These are phyloP conservation scores for Ustilago nuda DNA, from an alignment of 1,284 basidiomycete genomes.

Conservation along the genomic window DNA sequence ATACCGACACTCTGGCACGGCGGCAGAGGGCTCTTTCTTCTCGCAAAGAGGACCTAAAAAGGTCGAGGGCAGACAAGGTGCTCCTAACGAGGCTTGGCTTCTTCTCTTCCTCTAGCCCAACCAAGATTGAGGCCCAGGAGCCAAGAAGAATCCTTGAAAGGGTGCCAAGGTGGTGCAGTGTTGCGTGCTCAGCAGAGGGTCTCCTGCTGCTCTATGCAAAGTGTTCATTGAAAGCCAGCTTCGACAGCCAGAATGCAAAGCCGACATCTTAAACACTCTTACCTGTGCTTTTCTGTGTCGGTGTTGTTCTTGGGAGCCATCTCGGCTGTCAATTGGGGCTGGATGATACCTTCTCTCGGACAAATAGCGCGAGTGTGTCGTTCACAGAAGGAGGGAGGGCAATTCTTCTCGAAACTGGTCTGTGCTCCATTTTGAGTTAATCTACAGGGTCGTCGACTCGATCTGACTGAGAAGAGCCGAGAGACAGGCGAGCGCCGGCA, in stretches of 20 bases:
- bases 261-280: neutral
- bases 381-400: neutral
- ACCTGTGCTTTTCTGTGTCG: no score
- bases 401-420: constrained; percentile 44
- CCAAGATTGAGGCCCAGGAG: neutral
- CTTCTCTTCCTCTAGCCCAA: constrained; percentile 1
- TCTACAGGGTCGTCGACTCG: constrained; percentile 24
- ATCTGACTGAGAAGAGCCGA: neutral
- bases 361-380: constrained; percentile 34
- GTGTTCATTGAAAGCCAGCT: neutral
- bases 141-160: neutral
- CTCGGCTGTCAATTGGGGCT: neutral
- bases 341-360: constrained; percentile 13
- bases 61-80: constrained; percentile 12
- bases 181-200: constrained; percentile 8
- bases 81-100: constrained; percentile 2
- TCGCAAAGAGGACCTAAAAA: neutral
- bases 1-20: constrained; percentile 15
- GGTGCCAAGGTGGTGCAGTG: constrained; percentile 6
- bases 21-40: constrained; percentile 17
- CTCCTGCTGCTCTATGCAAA: neutral
- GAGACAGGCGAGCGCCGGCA: constrained; percentile 21
- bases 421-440: constrained; percentile 20
- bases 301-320: no score
- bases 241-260: constrained; percentile 11